Conservation (phyloP, 164 flowering plant genomes). For the Sextonia rubra region DNA sequence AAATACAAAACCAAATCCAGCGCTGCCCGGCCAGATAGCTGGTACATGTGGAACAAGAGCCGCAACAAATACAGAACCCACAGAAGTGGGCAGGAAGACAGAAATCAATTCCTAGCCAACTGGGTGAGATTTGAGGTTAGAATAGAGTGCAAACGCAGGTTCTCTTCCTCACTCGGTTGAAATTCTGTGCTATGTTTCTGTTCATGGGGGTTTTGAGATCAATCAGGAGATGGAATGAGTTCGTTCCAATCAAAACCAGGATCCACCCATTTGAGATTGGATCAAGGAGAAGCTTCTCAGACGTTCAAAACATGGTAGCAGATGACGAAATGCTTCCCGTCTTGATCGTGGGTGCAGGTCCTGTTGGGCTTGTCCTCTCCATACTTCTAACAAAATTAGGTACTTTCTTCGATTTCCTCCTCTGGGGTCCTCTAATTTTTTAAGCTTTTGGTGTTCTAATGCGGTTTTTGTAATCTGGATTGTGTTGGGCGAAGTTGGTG, state of each 20-base stretch:
- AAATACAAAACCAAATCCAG: no score
- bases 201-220: background rate
- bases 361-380: slow-evolving; percentile 92
- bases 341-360: slow-evolving; percentile 92
- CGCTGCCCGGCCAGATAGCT: no score
- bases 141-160: no score
- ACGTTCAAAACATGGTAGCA: background rate
- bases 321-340: slow-evolving; percentile 42
- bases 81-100: no score
- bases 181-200: background rate
- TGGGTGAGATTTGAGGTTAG: background rate
- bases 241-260: slow-evolving; percentile 10
- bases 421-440: background rate
- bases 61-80: no score
- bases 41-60: no score
- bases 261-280: slow-evolving; percentile 12
- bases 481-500: no score
- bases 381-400: slow-evolving; percentile 84
- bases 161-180: no score
- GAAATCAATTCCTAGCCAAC: no score
- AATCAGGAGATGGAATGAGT: background rate
- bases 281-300: slow-evolving; percentile 27
- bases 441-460: background rate
- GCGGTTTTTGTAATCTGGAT: background rate
- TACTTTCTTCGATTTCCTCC: slow-evolving; percentile 13